Base-by-base conservation (phyloP, 2,329 filamentous ascomycete genomes). In the Pestalotiopsis fici region DNA sequence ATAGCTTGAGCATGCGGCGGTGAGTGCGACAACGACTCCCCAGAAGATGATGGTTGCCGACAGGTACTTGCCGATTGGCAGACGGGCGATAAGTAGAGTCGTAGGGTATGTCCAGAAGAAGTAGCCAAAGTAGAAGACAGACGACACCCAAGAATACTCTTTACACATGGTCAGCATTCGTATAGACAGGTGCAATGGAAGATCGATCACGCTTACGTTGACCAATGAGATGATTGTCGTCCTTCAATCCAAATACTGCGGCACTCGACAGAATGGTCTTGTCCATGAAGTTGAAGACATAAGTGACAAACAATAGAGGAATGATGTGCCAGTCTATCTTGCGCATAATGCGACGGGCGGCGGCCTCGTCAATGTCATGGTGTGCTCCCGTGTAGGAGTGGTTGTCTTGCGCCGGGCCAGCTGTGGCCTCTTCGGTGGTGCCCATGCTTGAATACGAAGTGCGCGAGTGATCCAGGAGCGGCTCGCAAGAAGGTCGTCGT, bases 201-300 rank as follows among this genome's bases (percentile, higher is more conserved):
- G 18, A 28, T 5, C 13, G n/a, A n/a, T n/a, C 13, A 39, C 18
- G 3, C 63, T 50, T 47, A 59, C 63, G 28, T 60, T 81, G 77
- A 37, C 82, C 83, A 2, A 73, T 69, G 5, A 86, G 78, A 9
- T 81, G 66, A 39, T 69, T 83, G 70, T 88, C 86, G 1, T 85
- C 76, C 5, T 78, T 77, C n/a, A 88, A 72, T 0, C 86, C 87
- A 70, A 89, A 89, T 0, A 89, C 85, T 3, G 86, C 80, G 0
- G 87, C 87, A 67, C 83, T 87, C 0, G 85, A 86, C 1, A 88
- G 73, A 66, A 87, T 87, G 0, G 83, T 74, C 64, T 75, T 74
- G 68, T 75, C 74, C 71, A 75, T 73, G 31, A 74, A 74, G 59
- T 74, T 74, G 64, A 74, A 69, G 28, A 70, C 73, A 57, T 74